A percentile compares a stretch with the other conserved stretches of the same genome.
Conservation (phyloP, 108 stramenopile genomes). For the Skeletonema costatum region DNA sequence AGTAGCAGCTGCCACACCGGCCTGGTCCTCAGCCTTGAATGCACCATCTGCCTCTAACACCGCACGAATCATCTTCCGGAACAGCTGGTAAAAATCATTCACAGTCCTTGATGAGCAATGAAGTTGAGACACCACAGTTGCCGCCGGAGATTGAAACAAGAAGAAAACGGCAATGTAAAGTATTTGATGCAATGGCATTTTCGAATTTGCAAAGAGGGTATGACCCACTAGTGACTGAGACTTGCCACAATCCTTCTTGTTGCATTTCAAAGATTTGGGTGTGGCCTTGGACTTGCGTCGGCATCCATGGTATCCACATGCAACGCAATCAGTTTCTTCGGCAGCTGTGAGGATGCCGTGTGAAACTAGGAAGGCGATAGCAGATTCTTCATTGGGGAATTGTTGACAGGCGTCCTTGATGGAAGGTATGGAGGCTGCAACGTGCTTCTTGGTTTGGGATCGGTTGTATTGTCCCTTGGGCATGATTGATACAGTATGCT, state of each 20-base stretch:
- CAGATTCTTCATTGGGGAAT: slow-evolving; percentile 1
- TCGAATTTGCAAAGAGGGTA: slow-evolving; percentile 5
- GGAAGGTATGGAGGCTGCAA: not conserved
- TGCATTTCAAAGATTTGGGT: slow-evolving; percentile 9
- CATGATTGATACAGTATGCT: not conserved
- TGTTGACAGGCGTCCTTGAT: slow-evolving; percentile 1
- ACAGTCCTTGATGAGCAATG: slow-evolving; percentile 10
- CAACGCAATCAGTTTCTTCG: not conserved
- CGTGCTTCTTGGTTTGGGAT: not conserved
- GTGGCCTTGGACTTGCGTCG: slow-evolving; percentile 9
- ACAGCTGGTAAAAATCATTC: not conserved
- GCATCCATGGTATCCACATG: slow-evolving; percentile 12
- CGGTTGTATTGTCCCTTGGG: not conserved
- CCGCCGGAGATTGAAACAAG: slow-evolving; percentile 3
- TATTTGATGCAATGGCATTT: slow-evolving; percentile 11
- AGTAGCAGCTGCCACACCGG: not conserved
- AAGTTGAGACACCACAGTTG: slow-evolving; percentile 8
- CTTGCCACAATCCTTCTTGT: slow-evolving; percentile 3
- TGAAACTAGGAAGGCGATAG: slow-evolving; percentile 1
- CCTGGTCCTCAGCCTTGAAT: slow-evolving; percentile 2
- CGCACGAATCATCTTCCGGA: slow-evolving; percentile 2
- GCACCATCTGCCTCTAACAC: not conserved
- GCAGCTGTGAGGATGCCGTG: slow-evolving; percentile 1
- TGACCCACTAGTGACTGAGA: slow-evolving; percentile 2
- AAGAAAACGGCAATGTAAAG: slow-evolving; percentile 12